Evolutionary conservation across 805 yeast genomes (phyloP).

Genomic region (Candida parachauliodes): DNA sequence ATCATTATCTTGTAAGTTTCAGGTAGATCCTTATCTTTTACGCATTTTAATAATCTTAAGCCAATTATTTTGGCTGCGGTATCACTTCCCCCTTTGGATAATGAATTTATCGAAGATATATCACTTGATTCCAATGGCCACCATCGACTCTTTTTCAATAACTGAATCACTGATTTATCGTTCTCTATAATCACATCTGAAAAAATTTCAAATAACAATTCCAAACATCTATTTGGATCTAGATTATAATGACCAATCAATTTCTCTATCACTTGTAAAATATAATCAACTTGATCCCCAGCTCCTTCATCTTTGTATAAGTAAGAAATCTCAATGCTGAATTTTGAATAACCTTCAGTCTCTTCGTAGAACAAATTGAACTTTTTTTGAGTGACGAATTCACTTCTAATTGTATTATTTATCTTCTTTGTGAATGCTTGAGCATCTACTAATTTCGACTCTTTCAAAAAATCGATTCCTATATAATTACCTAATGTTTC

Average conservation of each 20-base stretch:
- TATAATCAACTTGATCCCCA: conserved; percentile 38
- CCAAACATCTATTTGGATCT: conserved; percentile 69
- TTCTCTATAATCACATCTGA: conserved; percentile 42
- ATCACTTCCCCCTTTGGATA: conserved; percentile 52
- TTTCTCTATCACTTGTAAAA: conserved; percentile 47
- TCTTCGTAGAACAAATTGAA: conserved; percentile 72
- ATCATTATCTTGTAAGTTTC: conserved; percentile 44
- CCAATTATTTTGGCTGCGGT: conserved; percentile 55
- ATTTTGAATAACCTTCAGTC: conserved; percentile 71
- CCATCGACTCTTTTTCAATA: conserved; percentile 57
- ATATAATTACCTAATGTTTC: conserved; percentile 29
- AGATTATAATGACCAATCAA: conserved; percentile 72
- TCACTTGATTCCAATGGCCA: conserved; percentile 53
- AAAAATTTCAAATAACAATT: conserved; percentile 55
- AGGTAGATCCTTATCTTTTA: conserved; percentile 31
- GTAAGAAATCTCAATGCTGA: conserved; percentile 46
- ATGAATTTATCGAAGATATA: conserved; percentile 23
- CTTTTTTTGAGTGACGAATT: conserved; percentile 48
- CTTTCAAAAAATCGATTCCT: conserved; percentile 24
- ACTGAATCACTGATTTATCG: conserved; percentile 43
- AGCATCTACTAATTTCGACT: conserved; percentile 27
- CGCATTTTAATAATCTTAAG: conserved; percentile 33
- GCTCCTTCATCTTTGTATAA: conserved; percentile 39
- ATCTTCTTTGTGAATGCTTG: conserved; percentile 33
- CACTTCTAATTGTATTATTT: conserved; percentile 37